Evolutionary conservation across 2,329 filamentous ascomycete genomes (phyloP).

Genomic region (Nemania sp.): DNA sequence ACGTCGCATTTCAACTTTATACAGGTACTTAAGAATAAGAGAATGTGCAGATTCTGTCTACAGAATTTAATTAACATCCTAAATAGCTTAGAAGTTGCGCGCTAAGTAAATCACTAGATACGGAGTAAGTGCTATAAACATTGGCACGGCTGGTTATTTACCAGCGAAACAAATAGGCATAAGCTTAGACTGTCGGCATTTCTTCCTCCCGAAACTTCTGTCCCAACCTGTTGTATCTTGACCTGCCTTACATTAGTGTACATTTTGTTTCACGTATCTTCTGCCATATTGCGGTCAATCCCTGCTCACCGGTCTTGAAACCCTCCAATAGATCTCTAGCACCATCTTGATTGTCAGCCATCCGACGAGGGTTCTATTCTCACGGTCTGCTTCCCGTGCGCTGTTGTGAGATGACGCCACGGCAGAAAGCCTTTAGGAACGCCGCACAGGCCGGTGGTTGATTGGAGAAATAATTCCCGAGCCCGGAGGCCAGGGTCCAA

Average conservation of each 20-base stretch:
- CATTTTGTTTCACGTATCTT: conserved; percentile 5
- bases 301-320: conserved; percentile 17
- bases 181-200: conserved; percentile 4
- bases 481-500: conserved; percentile 5
- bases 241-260: no score
- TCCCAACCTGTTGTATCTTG: neutral
- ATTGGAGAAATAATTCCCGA: conserved; percentile 2
- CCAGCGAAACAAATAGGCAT: no score
- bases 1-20: no score
- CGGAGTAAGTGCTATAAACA: no score
- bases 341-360: neutral
- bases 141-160: no score
- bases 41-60: no score
- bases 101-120: no score
- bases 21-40: no score
- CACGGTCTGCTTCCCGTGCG: no score
- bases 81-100: no score
- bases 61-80: no score
- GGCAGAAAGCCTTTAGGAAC: neutral
- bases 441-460: neutral
- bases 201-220: neutral
- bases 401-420: conserved; percentile 3
- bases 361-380: neutral
- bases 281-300: neutral
- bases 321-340: neutral